Percentiles rank a stretch among this genome's conserved stretches.
These are phyloP conservation scores for Graphilbum sp. DNA, from an alignment of 2,329 filamentous ascomycete genomes.

Conservation along the genomic window DNA sequence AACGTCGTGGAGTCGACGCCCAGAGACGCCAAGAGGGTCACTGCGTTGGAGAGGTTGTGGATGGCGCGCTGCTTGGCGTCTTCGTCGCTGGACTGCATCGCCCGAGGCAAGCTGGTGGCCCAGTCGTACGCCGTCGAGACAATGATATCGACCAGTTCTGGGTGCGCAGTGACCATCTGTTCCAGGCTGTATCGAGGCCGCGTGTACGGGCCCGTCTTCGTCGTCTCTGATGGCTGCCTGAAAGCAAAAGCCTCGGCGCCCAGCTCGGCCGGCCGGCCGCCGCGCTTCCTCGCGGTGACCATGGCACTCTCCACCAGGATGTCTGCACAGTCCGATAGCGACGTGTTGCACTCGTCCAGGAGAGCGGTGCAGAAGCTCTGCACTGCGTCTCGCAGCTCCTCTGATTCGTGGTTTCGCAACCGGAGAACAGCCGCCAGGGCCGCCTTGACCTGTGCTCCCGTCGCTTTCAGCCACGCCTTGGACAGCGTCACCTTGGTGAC, in stretches of 20 bases:
- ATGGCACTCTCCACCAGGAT: constrained; percentile 74
- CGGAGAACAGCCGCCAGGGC: constrained; percentile 65
- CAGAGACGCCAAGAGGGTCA: constrained; percentile 46
- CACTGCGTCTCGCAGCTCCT: constrained; percentile 52
- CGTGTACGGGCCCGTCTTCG: background rate
- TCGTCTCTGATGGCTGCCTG: background rate
- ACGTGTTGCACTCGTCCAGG: constrained; percentile 61
- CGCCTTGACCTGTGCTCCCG: constrained; percentile 64
- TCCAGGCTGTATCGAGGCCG: constrained; percentile 18
- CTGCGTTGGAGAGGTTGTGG: constrained; percentile 58
- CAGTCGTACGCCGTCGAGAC: constrained; percentile 62
- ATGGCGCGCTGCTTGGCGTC: constrained; percentile 56
- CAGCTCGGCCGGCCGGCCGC: constrained; percentile 6
- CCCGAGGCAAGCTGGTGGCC: constrained; percentile 61
- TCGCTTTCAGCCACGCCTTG: constrained; percentile 60
- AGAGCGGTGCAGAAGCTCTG: constrained; percentile 56
- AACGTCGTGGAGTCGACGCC: constrained; percentile 49
- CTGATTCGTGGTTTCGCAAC: constrained; percentile 52
- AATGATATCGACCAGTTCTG: constrained; percentile 35
- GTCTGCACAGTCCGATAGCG: constrained; percentile 49
- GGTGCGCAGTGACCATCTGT: constrained; percentile 36
- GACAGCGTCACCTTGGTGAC: constrained; percentile 9
- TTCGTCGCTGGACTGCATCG: constrained; percentile 77
- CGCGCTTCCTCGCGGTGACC: constrained; percentile 38
- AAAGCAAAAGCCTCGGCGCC: background rate